Evolutionary conservation across 202 grass and related monocot genomes (phyloP).

Genomic region (Carex arenaria): DNA sequence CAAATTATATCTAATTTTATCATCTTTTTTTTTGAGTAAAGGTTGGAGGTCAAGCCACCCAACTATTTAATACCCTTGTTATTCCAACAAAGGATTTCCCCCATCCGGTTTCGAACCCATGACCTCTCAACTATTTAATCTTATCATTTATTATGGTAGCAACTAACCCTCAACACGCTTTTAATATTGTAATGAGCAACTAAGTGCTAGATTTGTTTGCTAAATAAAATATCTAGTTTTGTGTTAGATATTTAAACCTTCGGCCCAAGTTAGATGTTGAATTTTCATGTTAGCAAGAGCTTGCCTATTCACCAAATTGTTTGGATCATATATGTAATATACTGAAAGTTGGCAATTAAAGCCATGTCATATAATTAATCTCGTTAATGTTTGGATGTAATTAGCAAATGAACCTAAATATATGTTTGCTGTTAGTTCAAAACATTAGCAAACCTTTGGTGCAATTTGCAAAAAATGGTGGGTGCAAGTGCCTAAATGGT

Average conservation of each 20-base stretch:
- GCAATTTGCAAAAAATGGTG: not conserved
- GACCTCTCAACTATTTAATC: not conserved
- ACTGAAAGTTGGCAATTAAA: not conserved
- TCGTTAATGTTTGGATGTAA: not conserved
- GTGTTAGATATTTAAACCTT: not conserved
- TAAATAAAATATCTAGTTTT: not conserved
- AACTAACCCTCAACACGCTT: not conserved
- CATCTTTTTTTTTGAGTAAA: no score
- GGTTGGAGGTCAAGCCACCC: no score
- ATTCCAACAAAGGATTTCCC: no score
- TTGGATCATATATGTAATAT: not conserved
- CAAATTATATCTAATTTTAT: not conserved
- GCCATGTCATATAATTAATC: not conserved
- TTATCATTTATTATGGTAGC: slow-evolving; percentile 3
- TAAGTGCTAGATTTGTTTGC: not conserved
- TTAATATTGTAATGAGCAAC: not conserved
- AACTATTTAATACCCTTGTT: no score
- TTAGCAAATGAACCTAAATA: not conserved
- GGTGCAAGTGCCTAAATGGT: not conserved
- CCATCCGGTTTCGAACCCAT: no score
- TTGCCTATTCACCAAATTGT: not conserved
- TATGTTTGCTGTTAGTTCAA: not conserved
- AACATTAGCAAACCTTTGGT: not conserved
- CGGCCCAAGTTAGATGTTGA: not conserved
- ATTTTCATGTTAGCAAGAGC: not conserved